Percentiles rank a stretch among this genome's conserved stretches.
phyloP scores from a whole-genome alignment of 768 basidiomycete genomes.

The Crucibulum laeve region DNA sequence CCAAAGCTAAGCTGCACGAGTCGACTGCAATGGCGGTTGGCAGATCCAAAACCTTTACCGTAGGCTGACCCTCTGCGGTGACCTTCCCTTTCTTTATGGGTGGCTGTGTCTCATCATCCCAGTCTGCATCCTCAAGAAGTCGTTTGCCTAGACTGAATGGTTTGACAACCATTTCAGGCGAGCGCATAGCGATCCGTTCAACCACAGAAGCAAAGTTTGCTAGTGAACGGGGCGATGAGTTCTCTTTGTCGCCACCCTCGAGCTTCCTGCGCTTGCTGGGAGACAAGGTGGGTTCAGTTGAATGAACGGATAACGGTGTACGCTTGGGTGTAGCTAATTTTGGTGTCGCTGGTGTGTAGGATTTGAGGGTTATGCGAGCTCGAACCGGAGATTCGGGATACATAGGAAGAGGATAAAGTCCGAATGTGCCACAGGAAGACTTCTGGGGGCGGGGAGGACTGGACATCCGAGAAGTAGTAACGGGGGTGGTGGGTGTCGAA shows the following conservation, averaged over 20 bases:
- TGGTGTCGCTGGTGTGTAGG: background rate
- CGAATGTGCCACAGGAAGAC: slow-evolving; percentile 6
- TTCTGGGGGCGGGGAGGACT: slow-evolving; percentile 23
- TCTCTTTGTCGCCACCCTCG: slow-evolving; percentile 53
- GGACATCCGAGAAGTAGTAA: background rate
- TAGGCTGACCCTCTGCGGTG: no score
- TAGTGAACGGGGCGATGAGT: slow-evolving; percentile 34
- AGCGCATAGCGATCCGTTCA: slow-evolving; percentile 41
- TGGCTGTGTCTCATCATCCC: slow-evolving; percentile 18
- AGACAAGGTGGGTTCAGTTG: background rate
- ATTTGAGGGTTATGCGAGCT: background rate
- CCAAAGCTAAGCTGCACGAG: no score
- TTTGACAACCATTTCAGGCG: slow-evolving; percentile 17
- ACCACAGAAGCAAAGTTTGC: slow-evolving; percentile 27
- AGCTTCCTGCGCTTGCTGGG: slow-evolving; percentile 22
- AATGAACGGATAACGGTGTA: background rate
- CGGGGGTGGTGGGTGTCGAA: slow-evolving; percentile 1
- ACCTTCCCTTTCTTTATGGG: slow-evolving; percentile 16
- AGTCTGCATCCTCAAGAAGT: slow-evolving; percentile 29
- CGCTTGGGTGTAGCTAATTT: background rate
- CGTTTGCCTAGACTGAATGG: slow-evolving; percentile 39
- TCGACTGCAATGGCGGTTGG: no score
- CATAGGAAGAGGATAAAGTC: slow-evolving; percentile 14
- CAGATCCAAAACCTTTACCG: no score
- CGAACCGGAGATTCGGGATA: slow-evolving; percentile 21